Base-by-base conservation (phyloP, 257 asterid genomes). In the Lithospermum erythrorhizon region DNA sequence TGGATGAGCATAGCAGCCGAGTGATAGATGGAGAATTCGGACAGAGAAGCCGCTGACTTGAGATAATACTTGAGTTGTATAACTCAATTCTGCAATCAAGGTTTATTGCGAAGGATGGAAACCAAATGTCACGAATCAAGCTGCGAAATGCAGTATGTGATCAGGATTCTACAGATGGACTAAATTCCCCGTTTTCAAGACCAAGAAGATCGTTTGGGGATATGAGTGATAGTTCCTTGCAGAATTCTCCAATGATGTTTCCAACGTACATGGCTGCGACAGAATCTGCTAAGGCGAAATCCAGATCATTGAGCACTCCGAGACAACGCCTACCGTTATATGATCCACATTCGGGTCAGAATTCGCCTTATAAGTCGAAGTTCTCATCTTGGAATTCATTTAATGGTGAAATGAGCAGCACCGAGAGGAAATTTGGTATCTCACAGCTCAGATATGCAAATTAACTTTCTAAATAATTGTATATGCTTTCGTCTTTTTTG, bases 241-340 rank as follows among this genome's bases (percentile, higher is more conserved):
- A 79, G 7, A 75, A 75, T 73, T 89, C 93, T 61, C 95, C 94
- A 0, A 67, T 41, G 49, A 11, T 59, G 58, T 79, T 78, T 41
- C 90, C 90, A 57, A 62, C 88, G n/a, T 87, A 87, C 75, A 87
- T 89, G 95, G 87, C 88, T 27, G 67, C 90, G 53, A 87, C 97
- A 21, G 81, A 84, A 76, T 89, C 97, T 45, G 90, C 97, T 4
- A 87, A 74, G 79, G 97, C 97, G 51, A 87, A 81, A 81, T 56
- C 78, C 8, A 82, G 94, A 57, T 90, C 95, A 9, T 67, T 77
- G 47, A 90, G 95, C 85, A 82, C 86, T 32, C 95, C 95, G 2
- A 87, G 69, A 72, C 97, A 87, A 65, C 79, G 90, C 41, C 72
- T 83, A 53, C 59, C 74, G 59, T 64, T 81, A 52, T 77, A 61